These are phyloP conservation scores for Fusarium pininemorale DNA, from an alignment of 2,329 filamentous ascomycete genomes.

Conservation along the genomic window DNA sequence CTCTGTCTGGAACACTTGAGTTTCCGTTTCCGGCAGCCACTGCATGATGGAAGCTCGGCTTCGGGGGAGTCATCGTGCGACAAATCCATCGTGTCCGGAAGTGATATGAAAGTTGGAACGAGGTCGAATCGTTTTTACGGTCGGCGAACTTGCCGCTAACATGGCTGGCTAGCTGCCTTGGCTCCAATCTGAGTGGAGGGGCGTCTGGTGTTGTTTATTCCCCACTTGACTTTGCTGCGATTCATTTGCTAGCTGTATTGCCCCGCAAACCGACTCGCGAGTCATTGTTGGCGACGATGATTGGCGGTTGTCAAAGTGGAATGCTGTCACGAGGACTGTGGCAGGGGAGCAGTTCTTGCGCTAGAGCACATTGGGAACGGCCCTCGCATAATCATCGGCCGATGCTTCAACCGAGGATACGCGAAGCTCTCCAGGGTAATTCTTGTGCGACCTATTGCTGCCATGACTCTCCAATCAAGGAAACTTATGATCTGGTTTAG, in stretches of 20 bases:
- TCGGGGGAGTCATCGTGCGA: constrained; percentile 9
- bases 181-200: not conserved
- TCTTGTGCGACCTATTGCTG: not conserved
- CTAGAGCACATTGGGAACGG: not conserved
- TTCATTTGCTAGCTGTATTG: not conserved
- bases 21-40: constrained; percentile 22
- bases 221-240: not conserved
- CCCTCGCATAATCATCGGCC: not conserved
- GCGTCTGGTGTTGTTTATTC: too few species aligned
- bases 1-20: constrained; percentile 22
- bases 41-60: constrained; percentile 15
- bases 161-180: not conserved
- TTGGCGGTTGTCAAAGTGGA: not conserved
- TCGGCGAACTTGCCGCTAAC: not conserved
- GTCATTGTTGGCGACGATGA: not conserved
- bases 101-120: not conserved
- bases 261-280: not conserved
- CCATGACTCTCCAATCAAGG: not conserved
- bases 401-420: not conserved
- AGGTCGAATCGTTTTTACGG: not conserved
- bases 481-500: not conserved
- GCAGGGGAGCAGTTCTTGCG: not conserved
- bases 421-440: not conserved
- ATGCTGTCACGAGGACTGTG: not conserved
- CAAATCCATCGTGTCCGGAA: not conserved